Evolutionary conservation across 371 early-diverging fungal species (phyloP).

Genomic region (Circinella minor): DNA sequence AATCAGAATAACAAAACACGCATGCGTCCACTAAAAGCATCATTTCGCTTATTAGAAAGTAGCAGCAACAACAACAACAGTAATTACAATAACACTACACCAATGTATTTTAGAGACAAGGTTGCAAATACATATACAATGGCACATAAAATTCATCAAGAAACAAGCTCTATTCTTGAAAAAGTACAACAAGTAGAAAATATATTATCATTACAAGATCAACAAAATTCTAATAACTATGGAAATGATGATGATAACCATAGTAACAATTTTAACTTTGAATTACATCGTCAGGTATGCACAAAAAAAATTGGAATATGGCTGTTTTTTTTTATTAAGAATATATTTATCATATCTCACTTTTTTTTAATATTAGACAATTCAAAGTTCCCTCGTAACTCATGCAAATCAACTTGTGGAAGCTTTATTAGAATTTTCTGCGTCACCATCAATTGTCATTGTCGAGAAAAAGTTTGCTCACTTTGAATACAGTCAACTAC

Average conservation of each 20-base stretch:
- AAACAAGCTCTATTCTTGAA: neutral
- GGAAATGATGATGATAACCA: neutral
- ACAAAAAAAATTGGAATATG: neutral
- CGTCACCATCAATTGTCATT: constrained; percentile 11
- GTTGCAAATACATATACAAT: neutral
- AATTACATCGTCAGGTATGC: neutral
- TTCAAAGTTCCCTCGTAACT: constrained; percentile 14
- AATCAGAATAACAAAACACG: neutral
- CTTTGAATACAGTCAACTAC: neutral
- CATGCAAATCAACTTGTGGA: constrained; percentile 24
- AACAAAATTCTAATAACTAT: neutral
- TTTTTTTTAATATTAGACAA: neutral
- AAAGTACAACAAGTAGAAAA: neutral
- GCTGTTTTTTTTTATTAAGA: neutral
- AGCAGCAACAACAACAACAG: neutral
- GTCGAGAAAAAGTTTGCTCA: constrained; percentile 15
- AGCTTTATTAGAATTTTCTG: constrained; percentile 20
- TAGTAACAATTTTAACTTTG: neutral
- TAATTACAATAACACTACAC: neutral
- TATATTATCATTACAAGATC: neutral
- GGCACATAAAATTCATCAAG: neutral
- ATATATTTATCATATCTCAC: too few species aligned
- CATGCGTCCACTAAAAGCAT: neutral
- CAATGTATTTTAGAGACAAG: neutral
- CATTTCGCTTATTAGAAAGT: neutral